Evolutionary conservation across 2,329 filamentous ascomycete genomes (phyloP).

Genomic region (Arthrobotrys entomopaga): DNA sequence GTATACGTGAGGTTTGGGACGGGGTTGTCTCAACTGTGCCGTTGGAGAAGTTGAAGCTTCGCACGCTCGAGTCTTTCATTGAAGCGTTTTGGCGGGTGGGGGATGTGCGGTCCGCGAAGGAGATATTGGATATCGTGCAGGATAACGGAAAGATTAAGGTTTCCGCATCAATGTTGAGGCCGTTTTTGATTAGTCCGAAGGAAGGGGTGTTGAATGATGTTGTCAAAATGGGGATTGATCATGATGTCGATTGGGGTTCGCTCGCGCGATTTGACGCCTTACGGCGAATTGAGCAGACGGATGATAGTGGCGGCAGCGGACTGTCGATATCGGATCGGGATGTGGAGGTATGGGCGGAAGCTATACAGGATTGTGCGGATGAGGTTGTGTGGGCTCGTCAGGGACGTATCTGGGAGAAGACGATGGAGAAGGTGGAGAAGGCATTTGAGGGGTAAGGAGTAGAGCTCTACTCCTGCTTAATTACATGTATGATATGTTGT

Average conservation of each 20-base stretch:
- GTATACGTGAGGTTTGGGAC: conserved; percentile 29
- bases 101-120: conserved; percentile 15
- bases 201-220: conserved; percentile 15
- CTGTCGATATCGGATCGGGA: background rate
- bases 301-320: background rate
- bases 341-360: conserved; percentile 29
- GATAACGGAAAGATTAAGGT: background rate
- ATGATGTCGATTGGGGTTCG: conserved; percentile 26
- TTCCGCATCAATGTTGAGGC: conserved; percentile 17
- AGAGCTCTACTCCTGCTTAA: too few relatives aligned
- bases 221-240: conserved; percentile 22
- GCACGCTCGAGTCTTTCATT: conserved; percentile 21
- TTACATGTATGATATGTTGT: too few relatives aligned
- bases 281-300: background rate
- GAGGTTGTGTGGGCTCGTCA: conserved; percentile 27
- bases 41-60: conserved; percentile 12
- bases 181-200: conserved; percentile 12
- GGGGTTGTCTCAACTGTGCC: conserved; percentile 2
- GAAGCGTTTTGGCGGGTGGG: conserved; percentile 20
- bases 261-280: conserved; percentile 17
- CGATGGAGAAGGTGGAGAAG: conserved; percentile 32
- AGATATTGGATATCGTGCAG: conserved; percentile 1
- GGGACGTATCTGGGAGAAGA: conserved; percentile 22
- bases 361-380: conserved; percentile 34
- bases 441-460: conserved; percentile 5